A percentile compares a stretch with the other conserved stretches of the same genome.
These are phyloP conservation scores for Cyberlindnera mycetangii DNA, from an alignment of 805 yeast species.

Conservation along the genomic window DNA sequence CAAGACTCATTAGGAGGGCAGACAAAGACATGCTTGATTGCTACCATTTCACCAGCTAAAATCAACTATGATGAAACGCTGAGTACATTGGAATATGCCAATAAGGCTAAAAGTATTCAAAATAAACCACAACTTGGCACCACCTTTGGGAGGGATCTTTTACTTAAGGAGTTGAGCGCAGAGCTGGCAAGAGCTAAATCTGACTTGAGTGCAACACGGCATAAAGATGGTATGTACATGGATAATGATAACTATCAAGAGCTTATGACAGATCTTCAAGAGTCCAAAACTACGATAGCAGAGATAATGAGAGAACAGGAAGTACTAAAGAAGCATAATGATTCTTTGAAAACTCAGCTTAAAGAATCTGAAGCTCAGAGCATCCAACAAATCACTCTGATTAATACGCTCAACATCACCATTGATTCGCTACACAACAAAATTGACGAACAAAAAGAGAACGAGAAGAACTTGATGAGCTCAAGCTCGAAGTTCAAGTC, in stretches of 20 bases:
- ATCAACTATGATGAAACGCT: constrained; percentile 76
- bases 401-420: constrained; percentile 27
- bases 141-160: constrained; percentile 48
- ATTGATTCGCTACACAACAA: constrained; percentile 29
- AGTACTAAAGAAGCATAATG: constrained; percentile 36
- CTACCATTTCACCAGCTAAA: constrained; percentile 83
- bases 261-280: constrained; percentile 45
- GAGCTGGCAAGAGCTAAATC: constrained; percentile 48
- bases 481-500: constrained; percentile 33
- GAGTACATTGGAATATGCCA: constrained; percentile 85
- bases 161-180: constrained; percentile 44
- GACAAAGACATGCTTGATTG: constrained; percentile 82
- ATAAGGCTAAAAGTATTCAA: constrained; percentile 77
- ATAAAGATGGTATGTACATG: constrained; percentile 64
- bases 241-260: constrained; percentile 57
- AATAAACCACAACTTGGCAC: constrained; percentile 66
- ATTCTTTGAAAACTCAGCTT: constrained; percentile 25
- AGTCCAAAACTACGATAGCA: constrained; percentile 45
- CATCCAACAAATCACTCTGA: constrained; percentile 23
- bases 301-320: constrained; percentile 44
- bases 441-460: constrained; percentile 30
- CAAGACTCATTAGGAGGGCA: constrained; percentile 87
- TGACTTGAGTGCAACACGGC: constrained; percentile 61
- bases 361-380: constrained; percentile 23
- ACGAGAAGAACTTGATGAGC: constrained; percentile 31